These are phyloP conservation scores for Cladosporium austrohemisphaericum DNA, from an alignment of 2,329 filamentous ascomycete species.

Conservation along the genomic window DNA sequence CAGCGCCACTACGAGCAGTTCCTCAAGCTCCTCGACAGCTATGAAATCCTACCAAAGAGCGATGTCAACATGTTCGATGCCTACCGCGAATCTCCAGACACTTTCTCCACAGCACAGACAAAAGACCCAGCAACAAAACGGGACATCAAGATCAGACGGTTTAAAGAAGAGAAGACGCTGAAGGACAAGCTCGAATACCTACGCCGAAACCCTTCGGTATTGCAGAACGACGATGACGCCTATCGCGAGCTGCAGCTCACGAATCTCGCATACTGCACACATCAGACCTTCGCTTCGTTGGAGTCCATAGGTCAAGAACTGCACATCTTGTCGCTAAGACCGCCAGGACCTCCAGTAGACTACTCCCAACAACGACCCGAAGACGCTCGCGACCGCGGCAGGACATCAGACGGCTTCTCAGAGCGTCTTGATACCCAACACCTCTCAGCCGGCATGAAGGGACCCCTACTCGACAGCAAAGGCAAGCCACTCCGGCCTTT, in stretches of 20 bases:
- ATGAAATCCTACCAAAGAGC: conserved; percentile 63
- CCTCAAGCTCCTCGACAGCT: conserved; percentile 71
- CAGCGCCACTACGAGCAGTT: conserved; percentile 73
- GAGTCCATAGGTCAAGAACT: conserved; percentile 82
- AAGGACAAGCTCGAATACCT: conserved; percentile 76
- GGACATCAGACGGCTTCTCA: conserved; percentile 56
- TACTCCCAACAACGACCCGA: conserved; percentile 33
- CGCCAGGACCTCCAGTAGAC: conserved; percentile 46
- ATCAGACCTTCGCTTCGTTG: conserved; percentile 81
- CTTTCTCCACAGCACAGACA: conserved; percentile 68
- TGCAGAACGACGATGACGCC: conserved; percentile 78
- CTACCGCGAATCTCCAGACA: conserved; percentile 68
- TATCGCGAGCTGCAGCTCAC: conserved; percentile 75
- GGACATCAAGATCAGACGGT: conserved; percentile 80
- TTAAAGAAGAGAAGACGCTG: conserved; percentile 79
- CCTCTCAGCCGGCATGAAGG: conserved; percentile 47
- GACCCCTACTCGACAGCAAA: conserved; percentile 68
- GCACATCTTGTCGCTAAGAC: conserved; percentile 74
- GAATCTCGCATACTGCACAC: conserved; percentile 67
- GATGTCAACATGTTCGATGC: conserved; percentile 68
- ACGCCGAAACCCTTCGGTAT: conserved; percentile 54
- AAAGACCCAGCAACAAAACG: conserved; percentile 66
- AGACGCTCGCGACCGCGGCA: conserved; percentile 46
- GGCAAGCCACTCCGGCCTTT: conserved; percentile 90
- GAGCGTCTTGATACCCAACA: conserved; percentile 69